Percentiles rank a stretch among this genome's conserved stretches.
Evolutionary conservation across 2,329 filamentous ascomycete genomes (phyloP).

Genomic region (Aspergillus pseudotamarii): DNA sequence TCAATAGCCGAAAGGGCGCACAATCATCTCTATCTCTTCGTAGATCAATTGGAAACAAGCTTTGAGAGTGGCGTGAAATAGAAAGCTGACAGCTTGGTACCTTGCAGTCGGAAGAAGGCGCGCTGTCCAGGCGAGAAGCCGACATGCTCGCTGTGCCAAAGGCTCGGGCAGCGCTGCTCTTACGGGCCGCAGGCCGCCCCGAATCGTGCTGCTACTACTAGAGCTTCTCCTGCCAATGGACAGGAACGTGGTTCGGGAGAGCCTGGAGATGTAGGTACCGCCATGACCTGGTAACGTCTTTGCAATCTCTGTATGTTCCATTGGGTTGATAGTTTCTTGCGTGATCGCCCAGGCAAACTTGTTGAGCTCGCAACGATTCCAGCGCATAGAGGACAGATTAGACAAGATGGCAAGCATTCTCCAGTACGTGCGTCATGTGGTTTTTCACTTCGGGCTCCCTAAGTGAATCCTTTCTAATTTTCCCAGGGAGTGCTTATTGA

Average conservation of each 20-base stretch:
- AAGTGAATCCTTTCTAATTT: neutral
- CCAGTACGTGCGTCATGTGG: constrained; percentile 14
- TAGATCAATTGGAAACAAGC: neutral
- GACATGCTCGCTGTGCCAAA: constrained; percentile 25
- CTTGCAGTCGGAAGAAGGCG: constrained; percentile 28
- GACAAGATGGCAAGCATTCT: constrained; percentile 25
- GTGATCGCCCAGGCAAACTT: neutral
- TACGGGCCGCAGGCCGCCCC: constrained; percentile 19
- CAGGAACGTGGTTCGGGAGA: neutral
- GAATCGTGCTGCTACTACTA: constrained; percentile 1
- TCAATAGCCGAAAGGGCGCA: neutral
- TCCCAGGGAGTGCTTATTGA: constrained; percentile 17
- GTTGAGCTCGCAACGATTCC: constrained; percentile 16
- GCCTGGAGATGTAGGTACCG: constrained; percentile 3
- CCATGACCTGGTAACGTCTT: neutral
- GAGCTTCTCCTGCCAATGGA: neutral
- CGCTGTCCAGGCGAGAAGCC: constrained; percentile 33
- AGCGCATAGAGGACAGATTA: constrained; percentile 26
- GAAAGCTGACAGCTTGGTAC: neutral
- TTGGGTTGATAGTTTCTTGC: neutral
- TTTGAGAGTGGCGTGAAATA: neutral
- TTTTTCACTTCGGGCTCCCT: neutral
- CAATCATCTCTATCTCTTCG: neutral
- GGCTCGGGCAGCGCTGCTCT: constrained; percentile 26
- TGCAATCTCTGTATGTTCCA: too few species aligned